Evolutionary conservation across 2,329 filamentous ascomycete species (phyloP), one percentile per base, ranked within the genome.

Genomic region (Sporothrix brasiliensis): DNA sequence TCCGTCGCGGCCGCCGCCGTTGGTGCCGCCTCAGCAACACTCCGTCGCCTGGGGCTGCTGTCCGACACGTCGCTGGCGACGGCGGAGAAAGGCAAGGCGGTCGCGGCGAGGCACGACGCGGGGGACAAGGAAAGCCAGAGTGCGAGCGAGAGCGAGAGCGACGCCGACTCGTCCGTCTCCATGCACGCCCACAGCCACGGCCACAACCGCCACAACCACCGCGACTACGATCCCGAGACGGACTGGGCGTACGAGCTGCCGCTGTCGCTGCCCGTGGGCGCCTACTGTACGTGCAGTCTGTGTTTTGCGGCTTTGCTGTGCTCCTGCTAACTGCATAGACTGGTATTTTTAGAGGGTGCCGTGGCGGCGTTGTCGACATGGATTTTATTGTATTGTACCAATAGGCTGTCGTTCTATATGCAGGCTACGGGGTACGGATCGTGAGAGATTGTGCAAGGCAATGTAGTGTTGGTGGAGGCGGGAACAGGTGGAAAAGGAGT

Each of bases 181-280:
- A 7, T 61, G 11, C 27, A 58, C 54, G 13, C n/a, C n/a, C n/a
- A n/a, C n/a, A n/a, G n/a, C 3, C 34, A 34, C 27, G 24, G 24
- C 2, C 24, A 27, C 2, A n/a, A 19, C 24, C 53, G 53, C 53
- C 53, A n/a, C 9, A 41, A 19, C 19, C 58, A 39, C 13, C 5
- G 58, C 30, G 58, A 61, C 58, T 44, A 61, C 58, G 1, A 11
- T 4, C 34, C 58, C 58, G 58, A 44, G 27, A 21, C 30, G 9
- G 54, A 60, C 54, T 19, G 34, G 49, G 65, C 27, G n/a, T 67
- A 54, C 27, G 49, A 67, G 27, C 16, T 53, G 63, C 63, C 63
- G 16, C 21, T 67, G 47, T 19, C 63, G 63, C 3, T 24, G 34
- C 34, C 34, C 19, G 47, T 39, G 47, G 11, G 24, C 16, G 63